Base-by-base conservation (phyloP, 2,329 filamentous ascomycete genomes). In the Helminthosporium solani region DNA sequence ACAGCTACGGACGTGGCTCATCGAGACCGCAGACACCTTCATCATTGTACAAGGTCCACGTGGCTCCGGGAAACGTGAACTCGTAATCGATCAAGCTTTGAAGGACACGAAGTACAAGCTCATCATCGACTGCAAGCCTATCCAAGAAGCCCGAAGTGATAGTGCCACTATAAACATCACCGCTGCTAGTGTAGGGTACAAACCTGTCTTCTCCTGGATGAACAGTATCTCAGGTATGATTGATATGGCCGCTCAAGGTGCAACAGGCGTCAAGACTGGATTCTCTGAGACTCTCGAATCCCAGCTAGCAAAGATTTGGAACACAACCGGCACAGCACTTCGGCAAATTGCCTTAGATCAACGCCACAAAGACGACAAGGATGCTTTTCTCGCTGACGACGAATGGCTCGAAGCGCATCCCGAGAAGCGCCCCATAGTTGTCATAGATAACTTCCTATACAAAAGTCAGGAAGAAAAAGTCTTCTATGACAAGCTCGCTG, bases 131-230 rank as follows among this genome's bases (percentile, higher is more conserved):
- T 97, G 92, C 75, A 96, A 95, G 67, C 87, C 88, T 1, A 88
- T 97, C 9, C 86, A 92, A 48, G 92, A 97, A 69, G 90, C 92
- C 1, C 83, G 88, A 44, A 91, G 94, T 4, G 94, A 99, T 63
- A 85, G 85, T 7, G 83, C 85, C 2, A 96, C 88, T 0, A 96
- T 99, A 60, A 83, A 83, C 49, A 84, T 86, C 33, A 84, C 94
- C 5, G 94, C 92, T 1, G 74, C 77, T 1, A 83, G 91, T 53
- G 91, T 97, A 39, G 92, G 94, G 7, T 97, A 96, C 66, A 80
- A 88, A 7, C 94, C 94, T 0, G 84, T 99, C 0, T 99, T 99
- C 68, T 95, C 89, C 0, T 97, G 91, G 88, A 87, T 95, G 73
- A 96, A 97, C 70, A 96, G 85, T 62, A 83, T 97, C 55, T 95